Conservation (phyloP, 192 early-diverging fungal genomes). For the Phlyctochytrium planicorne region DNA sequence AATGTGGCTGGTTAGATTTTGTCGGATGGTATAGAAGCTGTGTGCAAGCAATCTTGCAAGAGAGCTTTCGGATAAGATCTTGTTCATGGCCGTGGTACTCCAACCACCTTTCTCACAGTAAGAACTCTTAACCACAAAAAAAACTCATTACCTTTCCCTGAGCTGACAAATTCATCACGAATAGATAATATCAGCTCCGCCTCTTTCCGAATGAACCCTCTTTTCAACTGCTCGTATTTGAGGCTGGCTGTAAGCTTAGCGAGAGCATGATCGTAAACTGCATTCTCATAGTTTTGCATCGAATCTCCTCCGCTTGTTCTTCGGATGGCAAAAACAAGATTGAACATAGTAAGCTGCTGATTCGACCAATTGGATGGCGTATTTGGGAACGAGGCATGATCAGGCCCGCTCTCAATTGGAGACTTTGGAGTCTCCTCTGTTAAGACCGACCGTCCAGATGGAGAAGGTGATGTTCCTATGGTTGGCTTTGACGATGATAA, state of each 20-base stretch:
- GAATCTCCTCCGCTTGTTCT: slow-evolving; percentile 5
- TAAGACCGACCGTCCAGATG: neutral
- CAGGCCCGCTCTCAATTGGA: slow-evolving; percentile 7
- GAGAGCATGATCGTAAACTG: slow-evolving; percentile 70
- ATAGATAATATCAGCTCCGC: slow-evolving; percentile 70
- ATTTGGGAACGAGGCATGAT: slow-evolving; percentile 17
- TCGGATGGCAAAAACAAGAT: slow-evolving; percentile 73
- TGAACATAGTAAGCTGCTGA: slow-evolving; percentile 69
- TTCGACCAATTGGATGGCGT: slow-evolving; percentile 26
- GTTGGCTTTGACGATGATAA: slow-evolving; percentile 10
- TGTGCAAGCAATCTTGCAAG: slow-evolving; percentile 63
- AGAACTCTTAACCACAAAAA: slow-evolving; percentile 1
- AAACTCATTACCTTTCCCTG: slow-evolving; percentile 13
- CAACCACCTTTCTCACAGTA: neutral
- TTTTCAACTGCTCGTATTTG: slow-evolving; percentile 74
- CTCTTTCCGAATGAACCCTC: slow-evolving; percentile 73
- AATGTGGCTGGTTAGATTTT: slow-evolving; percentile 47
- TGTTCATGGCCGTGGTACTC: slow-evolving; percentile 36
- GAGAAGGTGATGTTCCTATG: neutral
- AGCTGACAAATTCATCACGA: slow-evolving; percentile 54
- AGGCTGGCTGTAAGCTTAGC: slow-evolving; percentile 67
- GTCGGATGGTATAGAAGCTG: slow-evolving; percentile 55
- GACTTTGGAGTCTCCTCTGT: neutral
- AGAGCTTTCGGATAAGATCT: slow-evolving; percentile 54
- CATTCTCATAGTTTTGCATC: slow-evolving; percentile 64